phyloP scores from a whole-genome alignment of 148 eudicot species.

The Rhododendron ovatum region DNA sequence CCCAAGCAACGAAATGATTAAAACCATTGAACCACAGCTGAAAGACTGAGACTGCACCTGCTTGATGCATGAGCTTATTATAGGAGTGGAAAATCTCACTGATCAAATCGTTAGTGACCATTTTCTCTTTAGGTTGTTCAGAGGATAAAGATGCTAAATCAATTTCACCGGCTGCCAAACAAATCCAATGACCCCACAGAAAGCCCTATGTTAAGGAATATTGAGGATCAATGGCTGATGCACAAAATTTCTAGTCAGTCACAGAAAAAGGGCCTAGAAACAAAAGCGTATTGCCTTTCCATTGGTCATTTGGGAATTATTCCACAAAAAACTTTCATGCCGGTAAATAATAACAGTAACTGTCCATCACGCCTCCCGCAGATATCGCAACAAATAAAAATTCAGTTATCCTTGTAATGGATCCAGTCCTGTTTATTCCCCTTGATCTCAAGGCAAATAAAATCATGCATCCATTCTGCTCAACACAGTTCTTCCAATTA shows the following conservation, averaged over 20 bases:
- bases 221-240: not conserved
- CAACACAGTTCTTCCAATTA: slow-evolving; percentile 2
- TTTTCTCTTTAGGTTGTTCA: not conserved
- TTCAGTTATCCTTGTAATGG: not conserved
- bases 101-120: not conserved
- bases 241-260: not conserved
- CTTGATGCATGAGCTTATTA: not conserved
- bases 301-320: not conserved
- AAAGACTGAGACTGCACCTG: too few species aligned
- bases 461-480: not conserved
- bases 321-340: not conserved
- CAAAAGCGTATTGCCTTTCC: not conserved
- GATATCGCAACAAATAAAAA: not conserved
- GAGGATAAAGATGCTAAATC: not conserved
- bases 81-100: not conserved
- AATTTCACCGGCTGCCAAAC: not conserved
- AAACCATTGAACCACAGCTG: too few species aligned
- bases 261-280: not conserved
- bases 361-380: not conserved
- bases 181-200: not conserved
- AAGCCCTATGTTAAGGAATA: not conserved
- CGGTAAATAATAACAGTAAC: not conserved
- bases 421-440: not conserved
- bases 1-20: not conserved
- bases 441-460: not conserved